These are phyloP conservation scores for Poteriospumella lacustris DNA, from an alignment of 108 stramenopile species.

Conservation along the genomic window DNA sequence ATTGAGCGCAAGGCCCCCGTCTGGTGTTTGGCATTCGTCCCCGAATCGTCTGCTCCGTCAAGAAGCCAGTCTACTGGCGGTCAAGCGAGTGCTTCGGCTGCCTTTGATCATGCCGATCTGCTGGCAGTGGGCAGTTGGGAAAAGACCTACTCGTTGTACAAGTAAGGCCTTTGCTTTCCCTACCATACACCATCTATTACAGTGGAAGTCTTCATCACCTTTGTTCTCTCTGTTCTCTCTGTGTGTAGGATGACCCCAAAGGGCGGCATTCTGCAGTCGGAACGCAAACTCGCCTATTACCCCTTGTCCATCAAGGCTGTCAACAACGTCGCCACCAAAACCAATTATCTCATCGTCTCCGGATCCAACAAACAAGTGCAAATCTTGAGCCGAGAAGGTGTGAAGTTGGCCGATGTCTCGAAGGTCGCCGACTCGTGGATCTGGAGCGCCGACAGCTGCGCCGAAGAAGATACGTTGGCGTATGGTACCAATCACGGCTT, in stretches of 20 bases:
- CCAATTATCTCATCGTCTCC: conserved; percentile 37
- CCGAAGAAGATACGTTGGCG: conserved; percentile 40
- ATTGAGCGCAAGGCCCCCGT: conserved; percentile 55
- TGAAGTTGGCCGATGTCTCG: conserved; percentile 34
- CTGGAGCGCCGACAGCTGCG: conserved; percentile 46
- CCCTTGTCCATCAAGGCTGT: neutral
- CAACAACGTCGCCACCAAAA: neutral
- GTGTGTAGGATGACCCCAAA: conserved; percentile 38
- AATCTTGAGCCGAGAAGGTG: conserved; percentile 58
- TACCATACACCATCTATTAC: conserved; percentile 43
- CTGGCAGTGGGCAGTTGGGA: conserved; percentile 66
- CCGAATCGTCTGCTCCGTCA: conserved; percentile 38
- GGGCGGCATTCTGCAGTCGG: conserved; percentile 22
- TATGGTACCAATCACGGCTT: conserved; percentile 48
- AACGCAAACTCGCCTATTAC: neutral
- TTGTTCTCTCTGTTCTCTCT: no score
- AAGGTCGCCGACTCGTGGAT: conserved; percentile 49
- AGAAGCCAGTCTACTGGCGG: conserved; percentile 34
- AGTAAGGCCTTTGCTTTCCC: conserved; percentile 40
- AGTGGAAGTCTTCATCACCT: conserved; percentile 54
- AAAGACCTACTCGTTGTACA: conserved; percentile 56
- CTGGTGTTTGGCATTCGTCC: conserved; percentile 50
- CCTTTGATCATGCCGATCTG: conserved; percentile 2
- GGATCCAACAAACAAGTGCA: conserved; percentile 51
- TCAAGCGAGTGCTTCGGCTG: conserved; percentile 6